Conservation (phyloP, 2,329 filamentous ascomycete genomes). For the Fusarium nematophilum region DNA sequence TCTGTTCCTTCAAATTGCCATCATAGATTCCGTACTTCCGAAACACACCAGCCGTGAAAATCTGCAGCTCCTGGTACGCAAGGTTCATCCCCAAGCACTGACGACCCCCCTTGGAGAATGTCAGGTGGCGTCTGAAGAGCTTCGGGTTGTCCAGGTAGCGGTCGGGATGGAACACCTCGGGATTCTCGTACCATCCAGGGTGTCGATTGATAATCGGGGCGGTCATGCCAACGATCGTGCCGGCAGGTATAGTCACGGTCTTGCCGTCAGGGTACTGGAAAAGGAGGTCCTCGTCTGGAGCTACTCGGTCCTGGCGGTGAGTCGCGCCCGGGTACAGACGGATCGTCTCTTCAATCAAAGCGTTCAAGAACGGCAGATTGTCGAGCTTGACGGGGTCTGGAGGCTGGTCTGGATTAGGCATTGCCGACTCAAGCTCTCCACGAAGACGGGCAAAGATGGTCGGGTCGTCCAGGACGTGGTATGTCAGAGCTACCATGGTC, state of each 20-base stretch:
- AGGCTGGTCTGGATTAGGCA: constrained; percentile 11
- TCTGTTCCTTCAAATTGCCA: neutral
- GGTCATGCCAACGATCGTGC: constrained; percentile 52
- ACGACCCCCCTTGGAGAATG: constrained; percentile 23
- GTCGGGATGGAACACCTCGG: constrained; percentile 42
- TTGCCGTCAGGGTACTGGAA: constrained; percentile 36
- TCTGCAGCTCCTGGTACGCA: constrained; percentile 30
- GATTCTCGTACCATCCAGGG: constrained; percentile 30
- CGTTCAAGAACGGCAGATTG: constrained; percentile 51
- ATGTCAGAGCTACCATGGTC: constrained; percentile 48
- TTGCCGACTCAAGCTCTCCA: constrained; percentile 45
- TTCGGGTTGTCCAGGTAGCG: constrained; percentile 27
- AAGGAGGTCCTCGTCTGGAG: constrained; percentile 43
- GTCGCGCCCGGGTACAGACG: constrained; percentile 54
- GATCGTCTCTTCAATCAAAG: constrained; percentile 51
- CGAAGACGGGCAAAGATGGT: constrained; percentile 44
- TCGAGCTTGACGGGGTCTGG: constrained; percentile 44
- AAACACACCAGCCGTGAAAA: constrained; percentile 26
- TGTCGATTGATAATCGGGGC: constrained; percentile 42
- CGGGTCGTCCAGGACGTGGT: constrained; percentile 50
- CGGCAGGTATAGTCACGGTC: constrained; percentile 44
- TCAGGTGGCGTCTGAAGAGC: constrained; percentile 10
- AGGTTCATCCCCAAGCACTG: constrained; percentile 34
- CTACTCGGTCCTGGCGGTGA: constrained; percentile 44
- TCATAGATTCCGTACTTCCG: constrained; percentile 27